Evolutionary conservation across 1,139 yeast genomes (phyloP), one percentile per base, ranked within the genome.

Genomic region (Sugiyamaella japonica): DNA sequence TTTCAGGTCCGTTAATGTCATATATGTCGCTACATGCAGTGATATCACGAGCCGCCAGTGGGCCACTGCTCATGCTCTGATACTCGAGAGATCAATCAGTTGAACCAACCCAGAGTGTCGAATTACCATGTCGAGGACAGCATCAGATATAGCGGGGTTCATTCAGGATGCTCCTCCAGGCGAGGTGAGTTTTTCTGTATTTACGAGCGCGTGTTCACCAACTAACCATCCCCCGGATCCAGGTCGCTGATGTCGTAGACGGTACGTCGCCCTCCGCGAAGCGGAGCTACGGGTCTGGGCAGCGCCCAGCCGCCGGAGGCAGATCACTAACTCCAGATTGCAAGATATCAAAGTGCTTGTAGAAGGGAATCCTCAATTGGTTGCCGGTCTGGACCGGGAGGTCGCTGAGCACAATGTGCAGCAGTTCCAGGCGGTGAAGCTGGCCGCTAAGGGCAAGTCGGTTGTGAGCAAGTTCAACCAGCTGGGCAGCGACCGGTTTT

Each of bases 91-190:
- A 20, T 6, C 25, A 20, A 3, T 6, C 25, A 20, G 6, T 20
- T 20, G 25, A n/a, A n/a, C 6, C 25, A 20, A 20, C 6, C 6
- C 25, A 20, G 3, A 20, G 25, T 20, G 25, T 20, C 25, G 25
- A 20, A 6, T 20, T 20, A 20, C 25, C 25, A 63, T 63, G 66
- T 60, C 63, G 15, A 45, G 46, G 48, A 54, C 59, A 29, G 67
- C 63, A 16, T 41, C 59, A 17, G 59, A 62, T 16, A 57, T 76
- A 54, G 62, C 72, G 31, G 64, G 72, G 15, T 75, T 81, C 59
- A 70, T 81, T 41, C 63, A 67, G 36, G 84, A 80, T 54, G 76
- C 84, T 4, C 84, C 85, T 13, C 81, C 83, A 10, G 84, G 84
- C 12, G 81, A 78, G 64, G 75, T 75, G 53, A 48, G 71, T 46